Percentiles rank a stretch among this genome's conserved stretches.
Evolutionary conservation across 2,329 filamentous ascomycete species (phyloP).

Genomic region (Fusarium denticulatum): DNA sequence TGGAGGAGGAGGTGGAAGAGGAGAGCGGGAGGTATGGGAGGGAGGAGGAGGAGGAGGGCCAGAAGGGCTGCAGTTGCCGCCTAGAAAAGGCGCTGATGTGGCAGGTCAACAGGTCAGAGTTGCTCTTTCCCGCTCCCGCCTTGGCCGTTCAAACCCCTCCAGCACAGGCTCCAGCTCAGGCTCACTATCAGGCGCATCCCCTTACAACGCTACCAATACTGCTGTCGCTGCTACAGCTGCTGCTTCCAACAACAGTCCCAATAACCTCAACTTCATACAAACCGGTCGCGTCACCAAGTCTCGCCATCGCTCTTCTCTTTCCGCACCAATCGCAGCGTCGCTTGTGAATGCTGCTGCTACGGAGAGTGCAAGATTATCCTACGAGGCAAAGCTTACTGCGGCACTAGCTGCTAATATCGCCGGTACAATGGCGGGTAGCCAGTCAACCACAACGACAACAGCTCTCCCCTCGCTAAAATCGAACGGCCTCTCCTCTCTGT

Average conservation of each 20-base stretch:
- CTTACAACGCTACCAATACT: constrained; percentile 27
- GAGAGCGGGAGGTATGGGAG: constrained; percentile 1
- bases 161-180: constrained; percentile 2
- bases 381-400: constrained; percentile 33
- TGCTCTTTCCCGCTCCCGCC: constrained; percentile 34
- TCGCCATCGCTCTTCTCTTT: constrained; percentile 36
- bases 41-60: constrained; percentile 7
- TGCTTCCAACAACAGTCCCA: not conserved
- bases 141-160: constrained; percentile 33
- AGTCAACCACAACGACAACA: constrained; percentile 27
- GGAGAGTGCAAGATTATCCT: constrained; percentile 33
- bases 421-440: constrained; percentile 22
- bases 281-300: constrained; percentile 43
- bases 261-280: constrained; percentile 32
- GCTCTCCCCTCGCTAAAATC: constrained; percentile 29
- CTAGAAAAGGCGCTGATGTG: constrained; percentile 36
- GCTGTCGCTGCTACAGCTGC: not conserved
- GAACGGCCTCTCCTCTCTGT: constrained; percentile 15
- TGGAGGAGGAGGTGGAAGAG: constrained; percentile 18
- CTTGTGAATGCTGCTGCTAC: constrained; percentile 34
- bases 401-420: constrained; percentile 24
- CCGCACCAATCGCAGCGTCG: constrained; percentile 33
- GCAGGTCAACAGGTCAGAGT: constrained; percentile 35
- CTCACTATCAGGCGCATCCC: constrained; percentile 18
- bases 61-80: constrained; percentile 29